Conservation (phyloP, 768 basidiomycete genomes). For the Sarcodon aspratus region DNA sequence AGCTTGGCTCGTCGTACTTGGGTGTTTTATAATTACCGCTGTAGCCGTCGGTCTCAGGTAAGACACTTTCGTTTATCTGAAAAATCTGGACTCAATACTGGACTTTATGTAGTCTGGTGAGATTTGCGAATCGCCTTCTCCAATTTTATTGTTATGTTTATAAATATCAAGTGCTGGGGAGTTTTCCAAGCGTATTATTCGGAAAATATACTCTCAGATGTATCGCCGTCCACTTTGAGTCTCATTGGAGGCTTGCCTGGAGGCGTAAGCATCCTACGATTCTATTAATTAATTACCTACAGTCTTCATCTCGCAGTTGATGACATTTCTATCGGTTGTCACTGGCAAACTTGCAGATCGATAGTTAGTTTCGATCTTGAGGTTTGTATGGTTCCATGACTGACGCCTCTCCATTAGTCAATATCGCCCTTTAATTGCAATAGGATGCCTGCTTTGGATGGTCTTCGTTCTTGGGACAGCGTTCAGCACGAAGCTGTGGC, state of each 20-base stretch:
- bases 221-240: conserved; percentile 7
- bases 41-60: conserved; percentile 16
- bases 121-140: not conserved
- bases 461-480: conserved; percentile 18
- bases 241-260: conserved; percentile 15
- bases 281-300: not conserved
- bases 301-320: conserved; percentile 8
- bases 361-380: conserved; percentile 12
- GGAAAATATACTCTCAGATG: conserved; percentile 12
- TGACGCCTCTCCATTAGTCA: not conserved
- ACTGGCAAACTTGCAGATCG: conserved; percentile 21
- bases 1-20: conserved; percentile 21
- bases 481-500: conserved; percentile 19
- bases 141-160: not conserved
- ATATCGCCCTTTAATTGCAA: conserved; percentile 17
- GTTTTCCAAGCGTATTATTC: conserved; percentile 21
- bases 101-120: not conserved
- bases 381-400: not conserved
- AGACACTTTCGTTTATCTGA: not conserved
- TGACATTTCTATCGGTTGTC: conserved; percentile 16
- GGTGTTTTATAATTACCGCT: conserved; percentile 17
- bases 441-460: conserved; percentile 16
- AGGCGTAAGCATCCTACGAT: conserved; percentile 7
- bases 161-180: conserved; percentile 17
- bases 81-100: not conserved